Evolutionary conservation across 164 flowering plant genomes (phyloP), one percentile per base, ranked within the genome.

Genomic region (Aristolochia fimbriata): DNA sequence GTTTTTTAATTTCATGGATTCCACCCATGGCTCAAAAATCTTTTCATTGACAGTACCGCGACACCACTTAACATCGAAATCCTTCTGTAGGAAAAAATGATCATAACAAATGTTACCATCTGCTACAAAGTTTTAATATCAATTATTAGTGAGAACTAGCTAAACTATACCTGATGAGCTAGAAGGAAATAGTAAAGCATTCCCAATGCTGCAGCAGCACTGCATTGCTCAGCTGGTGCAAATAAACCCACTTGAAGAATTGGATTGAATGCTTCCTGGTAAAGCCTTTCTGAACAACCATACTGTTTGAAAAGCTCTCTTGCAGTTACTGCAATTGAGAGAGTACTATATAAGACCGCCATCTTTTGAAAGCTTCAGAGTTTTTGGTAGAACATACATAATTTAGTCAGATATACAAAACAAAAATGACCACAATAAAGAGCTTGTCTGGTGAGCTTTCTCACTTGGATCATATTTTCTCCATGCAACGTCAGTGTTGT

Each of bases 401-500:
- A 49, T 49, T 54, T 6, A 54, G 57, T 13, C 15, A 56, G 31
- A 24, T 25, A 10, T 23, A 21, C 4, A 27, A 23, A 20, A 3
- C 2, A 22, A 31, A 22, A n/a, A 52, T 17, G 27, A 11, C 14
- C 17, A 17, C 31, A 56, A 20, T 25, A 12, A 30, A 30, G n/a
- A 21, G 37, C 50, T 51, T 27, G 25, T 55, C 25, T 51, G 21
- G 7, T 51, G 27, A 41, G 46, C 25, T 22, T 50, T 50, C 79
- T 77, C 73, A 79, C 88, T 73, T 59, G 81, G 57, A 57, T 84
- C 90, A 50, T 84, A 84, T 63, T 74, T 82, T 71, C 79, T 77
- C 90, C 90, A 84, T n/a, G 85, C 76, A 9, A 65, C 43, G 52
- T 84, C 85, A 20, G 85, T 84, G 69, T 82, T 84, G 77, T 84